These are phyloP conservation scores for Physaria fendleri DNA, from an alignment of 345 rosid genomes.

Conservation along the genomic window DNA sequence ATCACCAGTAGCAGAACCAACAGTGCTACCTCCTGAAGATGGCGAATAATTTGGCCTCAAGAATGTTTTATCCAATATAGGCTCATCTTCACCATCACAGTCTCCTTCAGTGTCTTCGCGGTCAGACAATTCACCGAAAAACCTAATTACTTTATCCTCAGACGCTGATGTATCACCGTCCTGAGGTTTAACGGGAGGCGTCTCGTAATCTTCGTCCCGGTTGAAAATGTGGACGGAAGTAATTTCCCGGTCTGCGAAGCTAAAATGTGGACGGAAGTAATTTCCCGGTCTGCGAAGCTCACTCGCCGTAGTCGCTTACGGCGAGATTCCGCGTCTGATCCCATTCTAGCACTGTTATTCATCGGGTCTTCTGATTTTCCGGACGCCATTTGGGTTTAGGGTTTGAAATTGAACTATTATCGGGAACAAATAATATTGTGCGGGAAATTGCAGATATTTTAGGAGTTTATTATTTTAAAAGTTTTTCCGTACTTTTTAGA, in stretches of 20 bases:
- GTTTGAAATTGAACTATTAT: too few species aligned
- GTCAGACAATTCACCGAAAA: conserved; percentile 57
- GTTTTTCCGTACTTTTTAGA: too few species aligned
- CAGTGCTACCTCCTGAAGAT: conserved; percentile 67
- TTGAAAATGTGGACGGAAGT: conserved; percentile 87
- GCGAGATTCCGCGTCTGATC: conserved; percentile 65
- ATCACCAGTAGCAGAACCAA: conserved; percentile 61
- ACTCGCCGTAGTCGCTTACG: conserved; percentile 81
- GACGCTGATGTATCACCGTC: conserved; percentile 23
- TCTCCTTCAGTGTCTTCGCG: conserved; percentile 47
- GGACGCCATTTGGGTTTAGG: conserved; percentile 49
- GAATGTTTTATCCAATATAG: conserved; percentile 39
- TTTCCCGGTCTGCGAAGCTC: conserved; percentile 92
- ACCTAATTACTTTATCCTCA: conserved; percentile 34
- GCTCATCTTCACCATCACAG: conserved; percentile 27
- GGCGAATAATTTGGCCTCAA: conserved; percentile 59
- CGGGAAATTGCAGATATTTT: too few species aligned
- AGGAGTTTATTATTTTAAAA: too few species aligned
- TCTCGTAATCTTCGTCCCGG: conserved; percentile 86
- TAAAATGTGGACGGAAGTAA: conserved; percentile 87
- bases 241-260: conserved; percentile 87
- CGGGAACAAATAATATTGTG: too few species aligned
- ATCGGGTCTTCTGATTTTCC: too few species aligned
- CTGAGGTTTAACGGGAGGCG: too few species aligned
- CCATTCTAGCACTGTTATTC: conserved; percentile 35